A percentile compares a stretch with the other conserved stretches of the same genome.
These are phyloP conservation scores for Tulasnella sp. DNA, from an alignment of 768 basidiomycete species.

Conservation along the genomic window DNA sequence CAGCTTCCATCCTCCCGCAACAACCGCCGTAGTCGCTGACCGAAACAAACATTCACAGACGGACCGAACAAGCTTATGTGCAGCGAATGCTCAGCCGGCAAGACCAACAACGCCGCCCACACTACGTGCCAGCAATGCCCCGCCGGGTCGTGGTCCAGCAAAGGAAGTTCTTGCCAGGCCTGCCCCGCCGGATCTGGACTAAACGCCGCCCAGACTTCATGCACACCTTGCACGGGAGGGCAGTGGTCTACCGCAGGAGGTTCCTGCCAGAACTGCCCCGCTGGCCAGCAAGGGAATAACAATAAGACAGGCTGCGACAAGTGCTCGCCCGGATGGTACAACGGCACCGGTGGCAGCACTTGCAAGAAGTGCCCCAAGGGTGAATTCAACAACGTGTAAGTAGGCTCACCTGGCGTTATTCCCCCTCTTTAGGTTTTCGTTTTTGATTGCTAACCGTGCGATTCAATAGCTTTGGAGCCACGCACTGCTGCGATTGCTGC, in stretches of 20 bases:
- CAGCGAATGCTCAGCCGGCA: neutral
- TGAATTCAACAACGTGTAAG: neutral
- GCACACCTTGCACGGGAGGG: neutral
- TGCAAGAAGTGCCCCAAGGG: neutral
- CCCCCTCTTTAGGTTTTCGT: too few relatives aligned
- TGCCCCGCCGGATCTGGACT: neutral
- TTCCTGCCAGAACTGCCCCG: neutral
- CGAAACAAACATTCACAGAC: too few relatives aligned
- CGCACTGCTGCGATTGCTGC: neutral
- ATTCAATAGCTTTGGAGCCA: neutral
- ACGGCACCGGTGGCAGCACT: neutral
- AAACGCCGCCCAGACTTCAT: neutral
- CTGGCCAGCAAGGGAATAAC: neutral
- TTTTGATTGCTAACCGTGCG: neutral
- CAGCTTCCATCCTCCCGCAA: too few relatives aligned
- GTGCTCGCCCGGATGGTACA: neutral
- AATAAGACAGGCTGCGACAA: neutral
- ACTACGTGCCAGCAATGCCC: neutral
- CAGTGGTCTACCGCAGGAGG: neutral
- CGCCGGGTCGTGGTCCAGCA: neutral
- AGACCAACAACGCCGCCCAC: neutral
- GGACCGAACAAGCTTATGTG: neutral
- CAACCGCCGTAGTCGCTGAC: too few relatives aligned
- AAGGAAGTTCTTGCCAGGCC: neutral
- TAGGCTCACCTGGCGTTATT: neutral